Evolutionary conservation across 2,329 filamentous ascomycete genomes (phyloP).

Genomic region (Monilinia fructicola): DNA sequence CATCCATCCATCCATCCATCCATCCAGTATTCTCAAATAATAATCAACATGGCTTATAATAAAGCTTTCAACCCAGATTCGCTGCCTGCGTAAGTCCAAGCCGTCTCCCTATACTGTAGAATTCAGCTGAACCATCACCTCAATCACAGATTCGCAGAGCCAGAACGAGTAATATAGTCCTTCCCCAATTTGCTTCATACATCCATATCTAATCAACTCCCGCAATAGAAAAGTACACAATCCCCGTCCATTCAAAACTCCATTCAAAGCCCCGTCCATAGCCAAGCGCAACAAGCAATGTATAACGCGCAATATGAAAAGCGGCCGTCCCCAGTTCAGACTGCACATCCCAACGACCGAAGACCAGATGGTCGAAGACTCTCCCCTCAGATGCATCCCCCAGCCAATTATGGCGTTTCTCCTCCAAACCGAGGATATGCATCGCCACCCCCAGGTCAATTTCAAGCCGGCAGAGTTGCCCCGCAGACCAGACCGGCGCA

Average conservation of each 20-base stretch:
- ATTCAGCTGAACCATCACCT: constrained; percentile 24
- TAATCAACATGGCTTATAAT: constrained; percentile 84
- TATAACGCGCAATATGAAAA: constrained; percentile 34
- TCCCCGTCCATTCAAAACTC: background rate
- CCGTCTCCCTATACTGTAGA: constrained; percentile 20
- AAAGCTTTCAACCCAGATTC: constrained; percentile 90
- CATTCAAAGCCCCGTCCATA: background rate
- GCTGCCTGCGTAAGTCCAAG: constrained; percentile 73
- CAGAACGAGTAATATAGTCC: constrained; percentile 44
- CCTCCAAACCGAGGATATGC: constrained; percentile 46
- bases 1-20: background rate
- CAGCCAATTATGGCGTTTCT: constrained; percentile 36
- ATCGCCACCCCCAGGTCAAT: constrained; percentile 46
- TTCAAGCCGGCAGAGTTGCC: constrained; percentile 43
- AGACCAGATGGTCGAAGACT: constrained; percentile 27
- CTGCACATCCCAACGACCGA: constrained; percentile 24
- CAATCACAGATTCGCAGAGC: constrained; percentile 51
- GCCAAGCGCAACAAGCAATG: constrained; percentile 32
- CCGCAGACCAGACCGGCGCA: constrained; percentile 45
- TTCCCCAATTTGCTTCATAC: background rate
- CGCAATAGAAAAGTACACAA: constrained; percentile 21
- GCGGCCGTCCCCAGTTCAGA: constrained; percentile 37
- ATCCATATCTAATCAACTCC: background rate
- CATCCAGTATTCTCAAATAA: background rate
- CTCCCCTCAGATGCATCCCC: constrained; percentile 36